Conservation (phyloP, 805 yeast genomes). For the Helenozyma rhizophorensis region DNA sequence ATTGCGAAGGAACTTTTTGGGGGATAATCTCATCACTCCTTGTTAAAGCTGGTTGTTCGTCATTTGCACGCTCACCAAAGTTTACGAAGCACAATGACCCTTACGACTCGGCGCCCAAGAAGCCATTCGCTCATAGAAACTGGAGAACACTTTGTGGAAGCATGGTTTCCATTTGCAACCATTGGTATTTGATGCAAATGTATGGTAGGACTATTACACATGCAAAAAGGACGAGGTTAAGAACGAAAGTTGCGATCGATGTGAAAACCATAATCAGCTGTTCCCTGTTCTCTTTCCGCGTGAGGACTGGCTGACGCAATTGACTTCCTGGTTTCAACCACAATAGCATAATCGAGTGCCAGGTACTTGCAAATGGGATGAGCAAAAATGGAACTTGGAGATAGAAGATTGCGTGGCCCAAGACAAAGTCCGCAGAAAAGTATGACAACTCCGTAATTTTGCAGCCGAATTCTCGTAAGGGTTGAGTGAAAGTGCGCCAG, state of each 20-base stretch:
- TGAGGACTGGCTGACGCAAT: constrained; percentile 42
- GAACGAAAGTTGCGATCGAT: constrained; percentile 3
- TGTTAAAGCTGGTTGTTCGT: no score
- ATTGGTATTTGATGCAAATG: neutral
- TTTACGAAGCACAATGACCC: no score
- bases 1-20: constrained; percentile 11
- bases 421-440: constrained; percentile 59
- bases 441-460: constrained; percentile 64
- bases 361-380: constrained; percentile 58
- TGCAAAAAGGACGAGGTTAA: constrained; percentile 3
- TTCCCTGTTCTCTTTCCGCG: constrained; percentile 34
- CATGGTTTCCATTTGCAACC: neutral
- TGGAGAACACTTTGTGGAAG: no score
- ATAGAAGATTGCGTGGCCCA: constrained; percentile 56
- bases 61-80: no score
- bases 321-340: constrained; percentile 63
- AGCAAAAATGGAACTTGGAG: constrained; percentile 58
- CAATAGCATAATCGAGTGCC: constrained; percentile 63
- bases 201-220: constrained; percentile 4
- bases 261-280: constrained; percentile 2
- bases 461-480: constrained; percentile 58
- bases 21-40: no score
- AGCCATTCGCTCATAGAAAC: no score
- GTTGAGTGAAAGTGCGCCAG: constrained; percentile 57
- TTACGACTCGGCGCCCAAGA: no score